Evolutionary conservation across 805 yeast species (phyloP).

Genomic region (Saccharomycopsis fermentans): DNA sequence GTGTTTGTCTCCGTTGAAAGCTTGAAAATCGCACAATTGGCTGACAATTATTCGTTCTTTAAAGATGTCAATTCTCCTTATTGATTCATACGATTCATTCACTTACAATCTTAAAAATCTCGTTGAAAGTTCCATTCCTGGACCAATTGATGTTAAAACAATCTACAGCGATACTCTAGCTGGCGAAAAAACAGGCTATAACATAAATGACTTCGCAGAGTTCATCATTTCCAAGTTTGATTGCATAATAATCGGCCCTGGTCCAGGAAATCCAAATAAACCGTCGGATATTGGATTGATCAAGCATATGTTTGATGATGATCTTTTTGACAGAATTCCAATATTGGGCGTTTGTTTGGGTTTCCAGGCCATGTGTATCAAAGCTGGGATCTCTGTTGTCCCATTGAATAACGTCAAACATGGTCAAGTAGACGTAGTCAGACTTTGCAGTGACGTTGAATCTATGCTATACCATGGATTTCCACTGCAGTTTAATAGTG

Average conservation of each 20-base stretch:
- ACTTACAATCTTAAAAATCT: slow-evolving; percentile 69
- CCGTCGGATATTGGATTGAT: slow-evolving; percentile 32
- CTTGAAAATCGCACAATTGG: neutral
- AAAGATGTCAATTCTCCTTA: slow-evolving; percentile 48
- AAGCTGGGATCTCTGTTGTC: slow-evolving; percentile 44
- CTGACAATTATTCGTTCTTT: neutral
- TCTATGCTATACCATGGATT: slow-evolving; percentile 30
- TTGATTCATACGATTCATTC: slow-evolving; percentile 95
- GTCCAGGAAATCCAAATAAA: slow-evolving; percentile 83
- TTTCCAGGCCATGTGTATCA: slow-evolving; percentile 70
- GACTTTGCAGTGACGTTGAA: neutral
- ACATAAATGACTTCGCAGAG: slow-evolving; percentile 29
- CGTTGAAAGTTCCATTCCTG: slow-evolving; percentile 35
- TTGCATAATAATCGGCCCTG: slow-evolving; percentile 87
- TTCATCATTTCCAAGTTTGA: slow-evolving; percentile 44
- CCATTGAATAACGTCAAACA: slow-evolving; percentile 58
- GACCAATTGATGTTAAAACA: slow-evolving; percentile 40
- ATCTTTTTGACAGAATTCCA: slow-evolving; percentile 35
- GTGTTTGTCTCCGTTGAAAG: neutral
- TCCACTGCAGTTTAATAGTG: slow-evolving; percentile 46
- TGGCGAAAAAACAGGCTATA: slow-evolving; percentile 29
- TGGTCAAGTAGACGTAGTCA: slow-evolving; percentile 66
- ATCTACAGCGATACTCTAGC: slow-evolving; percentile 53
- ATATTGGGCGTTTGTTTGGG: slow-evolving; percentile 90
- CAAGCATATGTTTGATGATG: neutral